These are phyloP conservation scores for Rhizoctonia solani DNA, from an alignment of 1,284 basidiomycete species.

Conservation along the genomic window DNA sequence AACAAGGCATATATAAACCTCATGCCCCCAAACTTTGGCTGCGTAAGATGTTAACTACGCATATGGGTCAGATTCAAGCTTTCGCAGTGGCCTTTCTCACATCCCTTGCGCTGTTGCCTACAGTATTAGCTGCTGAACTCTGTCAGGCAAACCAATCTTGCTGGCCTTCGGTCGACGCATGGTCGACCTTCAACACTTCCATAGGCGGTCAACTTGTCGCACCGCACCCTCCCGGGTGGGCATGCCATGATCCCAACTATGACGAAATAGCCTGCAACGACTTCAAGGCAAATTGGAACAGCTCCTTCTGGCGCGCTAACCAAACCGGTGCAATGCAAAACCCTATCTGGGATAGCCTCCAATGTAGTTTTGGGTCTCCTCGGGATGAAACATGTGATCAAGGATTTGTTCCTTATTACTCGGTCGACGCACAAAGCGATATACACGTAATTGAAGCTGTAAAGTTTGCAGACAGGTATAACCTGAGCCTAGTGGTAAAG, in stretches of 20 bases:
- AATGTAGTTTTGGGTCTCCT: not conserved
- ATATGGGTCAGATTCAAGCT: too few relatives aligned
- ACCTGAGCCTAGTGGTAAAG: constrained; percentile 14
- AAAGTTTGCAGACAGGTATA: constrained; percentile 6
- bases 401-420: constrained; percentile 18
- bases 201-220: constrained; percentile 25
- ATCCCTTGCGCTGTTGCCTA: too few relatives aligned
- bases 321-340: constrained; percentile 1
- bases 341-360: constrained; percentile 19
- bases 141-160: too few relatives aligned
- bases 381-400: constrained; percentile 14
- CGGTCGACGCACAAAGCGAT: not conserved
- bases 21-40: too few relatives aligned
- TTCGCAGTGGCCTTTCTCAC: too few relatives aligned
- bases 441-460: constrained; percentile 7
- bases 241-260: constrained; percentile 30
- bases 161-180: not conserved
- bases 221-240: constrained; percentile 26
- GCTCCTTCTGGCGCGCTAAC: not conserved
- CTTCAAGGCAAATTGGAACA: not conserved
- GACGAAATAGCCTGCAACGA: not conserved
- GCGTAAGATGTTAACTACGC: too few relatives aligned
- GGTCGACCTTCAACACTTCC: constrained; percentile 19
- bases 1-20: too few relatives aligned
- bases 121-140: too few relatives aligned